A percentile compares a stretch with the other conserved stretches of the same genome.
Evolutionary conservation across 2,329 filamentous ascomycete species (phyloP).

Genomic region (Fonsecaea monophora): DNA sequence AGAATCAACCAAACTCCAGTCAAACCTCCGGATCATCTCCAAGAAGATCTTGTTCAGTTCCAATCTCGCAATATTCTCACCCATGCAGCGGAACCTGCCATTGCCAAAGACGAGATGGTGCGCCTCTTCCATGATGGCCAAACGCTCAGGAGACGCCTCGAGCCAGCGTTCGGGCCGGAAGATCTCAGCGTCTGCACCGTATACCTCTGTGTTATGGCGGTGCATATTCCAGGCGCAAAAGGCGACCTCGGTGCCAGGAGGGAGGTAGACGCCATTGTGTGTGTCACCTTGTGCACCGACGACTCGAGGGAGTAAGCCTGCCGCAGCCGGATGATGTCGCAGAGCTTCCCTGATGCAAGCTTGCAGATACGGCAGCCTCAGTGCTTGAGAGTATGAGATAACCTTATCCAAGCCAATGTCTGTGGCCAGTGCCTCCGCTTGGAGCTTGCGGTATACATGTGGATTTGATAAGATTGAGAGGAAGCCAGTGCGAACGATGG

Average conservation of each 20-base stretch:
- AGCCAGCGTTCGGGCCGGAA: constrained; percentile 21
- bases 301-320: constrained; percentile 38
- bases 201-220: constrained; percentile 11
- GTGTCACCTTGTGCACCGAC: constrained; percentile 33
- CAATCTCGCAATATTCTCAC: constrained; percentile 16
- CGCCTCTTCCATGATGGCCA: constrained; percentile 18
- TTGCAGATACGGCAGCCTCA: constrained; percentile 36
- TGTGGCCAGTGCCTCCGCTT: constrained; percentile 32
- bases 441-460: constrained; percentile 28
- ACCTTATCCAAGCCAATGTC: constrained; percentile 26
- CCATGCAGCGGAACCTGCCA: constrained; percentile 13
- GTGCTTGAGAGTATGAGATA: constrained; percentile 31
- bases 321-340: constrained; percentile 40
- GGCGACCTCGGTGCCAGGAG: constrained; percentile 24
- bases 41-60: constrained; percentile 36
- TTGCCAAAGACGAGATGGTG: constrained; percentile 25
- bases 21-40: constrained; percentile 38
- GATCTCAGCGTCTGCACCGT: constrained; percentile 15
- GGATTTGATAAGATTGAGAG: constrained; percentile 34
- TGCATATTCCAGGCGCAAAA: constrained; percentile 24
- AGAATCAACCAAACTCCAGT: constrained; percentile 30
- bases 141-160: constrained; percentile 14
- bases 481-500: constrained; percentile 31
- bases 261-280: constrained; percentile 31
- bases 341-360: constrained; percentile 48